Evolutionary conservation across 805 yeast species (phyloP).

Genomic region (Lipomyces japonicus): DNA sequence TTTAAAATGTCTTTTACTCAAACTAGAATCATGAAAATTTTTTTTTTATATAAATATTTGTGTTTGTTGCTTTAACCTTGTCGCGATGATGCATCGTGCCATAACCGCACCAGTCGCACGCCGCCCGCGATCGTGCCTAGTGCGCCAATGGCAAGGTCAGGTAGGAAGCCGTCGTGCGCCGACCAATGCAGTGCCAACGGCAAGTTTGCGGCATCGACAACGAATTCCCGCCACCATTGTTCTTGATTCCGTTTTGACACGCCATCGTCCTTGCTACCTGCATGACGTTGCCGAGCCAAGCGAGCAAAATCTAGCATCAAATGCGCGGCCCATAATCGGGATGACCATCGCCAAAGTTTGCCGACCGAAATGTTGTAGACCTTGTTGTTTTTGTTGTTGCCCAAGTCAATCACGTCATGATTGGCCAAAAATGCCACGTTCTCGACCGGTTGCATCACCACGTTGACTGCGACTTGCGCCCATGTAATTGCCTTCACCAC

Average conservation of each 20-base stretch:
- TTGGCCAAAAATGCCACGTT: slow-evolving; percentile 41
- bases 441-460: slow-evolving; percentile 42
- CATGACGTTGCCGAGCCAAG: slow-evolving; percentile 19
- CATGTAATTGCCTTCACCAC: slow-evolving; percentile 35
- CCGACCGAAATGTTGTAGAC: no score
- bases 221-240: slow-evolving; percentile 30
- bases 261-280: slow-evolving; percentile 2
- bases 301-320: slow-evolving; percentile 38
- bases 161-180: slow-evolving; percentile 36
- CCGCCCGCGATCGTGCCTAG: slow-evolving; percentile 40
- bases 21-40: slow-evolving; percentile 11
- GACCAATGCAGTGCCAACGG: slow-evolving; percentile 46
- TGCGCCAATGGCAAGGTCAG: slow-evolving; percentile 38
- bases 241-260: background rate
- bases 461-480: slow-evolving; percentile 38
- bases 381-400: slow-evolving; percentile 31
- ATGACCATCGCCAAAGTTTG: slow-evolving; percentile 40
- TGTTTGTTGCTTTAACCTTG: background rate
- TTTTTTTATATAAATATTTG: background rate
- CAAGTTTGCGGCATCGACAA: slow-evolving; percentile 41
- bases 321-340: slow-evolving; percentile 42
- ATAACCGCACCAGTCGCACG: slow-evolving; percentile 27
- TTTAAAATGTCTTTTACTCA: slow-evolving; percentile 27
- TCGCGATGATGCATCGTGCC: slow-evolving; percentile 7
- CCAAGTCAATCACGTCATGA: slow-evolving; percentile 38